phyloP scores from a whole-genome alignment of 2,329 filamentous ascomycete species.

The Xylogone sp. region DNA sequence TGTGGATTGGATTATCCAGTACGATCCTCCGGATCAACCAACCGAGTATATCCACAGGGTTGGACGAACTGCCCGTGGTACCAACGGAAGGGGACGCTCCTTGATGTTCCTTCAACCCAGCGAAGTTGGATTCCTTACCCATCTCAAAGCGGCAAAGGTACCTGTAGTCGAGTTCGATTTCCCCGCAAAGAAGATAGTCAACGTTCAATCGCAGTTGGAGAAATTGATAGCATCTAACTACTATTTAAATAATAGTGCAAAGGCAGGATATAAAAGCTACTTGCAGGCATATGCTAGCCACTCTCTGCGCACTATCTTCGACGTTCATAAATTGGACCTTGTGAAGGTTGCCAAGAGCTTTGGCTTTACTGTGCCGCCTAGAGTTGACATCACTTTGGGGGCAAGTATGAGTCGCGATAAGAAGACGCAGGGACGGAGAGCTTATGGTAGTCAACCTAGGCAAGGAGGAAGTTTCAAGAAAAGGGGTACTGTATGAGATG shows the following conservation, averaged over 20 bases:
- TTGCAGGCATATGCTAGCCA: constrained; percentile 93
- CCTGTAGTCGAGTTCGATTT: constrained; percentile 97
- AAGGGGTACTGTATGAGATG: constrained; percentile 13
- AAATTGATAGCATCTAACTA: constrained; percentile 94
- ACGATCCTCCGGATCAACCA: constrained; percentile 89
- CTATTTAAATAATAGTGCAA: constrained; percentile 85
- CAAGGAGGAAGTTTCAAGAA: constrained; percentile 41
- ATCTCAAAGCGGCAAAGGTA: constrained; percentile 86
- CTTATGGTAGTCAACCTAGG: constrained; percentile 75
- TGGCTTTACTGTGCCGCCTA: constrained; percentile 72
- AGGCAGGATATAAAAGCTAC: constrained; percentile 81
- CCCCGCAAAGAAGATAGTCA: constrained; percentile 84
- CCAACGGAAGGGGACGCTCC: constrained; percentile 78
- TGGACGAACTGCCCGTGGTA: constrained; percentile 85
- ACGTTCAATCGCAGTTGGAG: constrained; percentile 87
- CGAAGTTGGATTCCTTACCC: constrained; percentile 87
- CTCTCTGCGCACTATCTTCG: constrained; percentile 76
- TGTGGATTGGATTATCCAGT: constrained; percentile 96
- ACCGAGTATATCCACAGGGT: constrained; percentile 94
- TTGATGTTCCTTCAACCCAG: constrained; percentile 90
- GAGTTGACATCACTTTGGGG: constrained; percentile 75
- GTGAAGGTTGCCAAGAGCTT: constrained; percentile 83
- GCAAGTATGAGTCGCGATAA: constrained; percentile 73
- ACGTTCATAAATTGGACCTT: constrained; percentile 77
- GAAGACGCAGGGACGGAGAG: constrained; percentile 61